Base-by-base conservation (phyloP, 2,329 filamentous ascomycete genomes). In the Thielaviopsis populi region DNA sequence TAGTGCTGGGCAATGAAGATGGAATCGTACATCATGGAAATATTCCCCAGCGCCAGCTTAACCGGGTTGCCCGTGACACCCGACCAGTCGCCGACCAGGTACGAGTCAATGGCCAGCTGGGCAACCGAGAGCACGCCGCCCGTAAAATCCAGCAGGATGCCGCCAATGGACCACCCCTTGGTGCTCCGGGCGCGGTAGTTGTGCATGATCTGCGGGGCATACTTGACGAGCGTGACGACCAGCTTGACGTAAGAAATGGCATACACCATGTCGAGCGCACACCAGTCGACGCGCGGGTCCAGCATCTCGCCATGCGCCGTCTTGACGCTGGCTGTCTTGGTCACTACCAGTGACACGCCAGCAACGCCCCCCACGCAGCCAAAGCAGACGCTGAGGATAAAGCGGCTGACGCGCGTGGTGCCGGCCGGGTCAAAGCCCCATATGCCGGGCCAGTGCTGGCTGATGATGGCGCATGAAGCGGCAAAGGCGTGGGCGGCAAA, bases 1-100 rank as follows among this genome's bases (percentile, higher is more conserved):
- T 91, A 97, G 74, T 97, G 94, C 75, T 99, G 94, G 3, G 81
- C 70, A 61, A 97, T 86, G 72, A 97, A 97, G 59, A 96, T 78
- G 40, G 87, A 68, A 72, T 97, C 92, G 72, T 96, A 97, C 1
- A 89, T 73, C 69, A 97, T 86, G 65, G 86, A 90, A 56, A 96
- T 83, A 70, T 95, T 92, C 15, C 89, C 88, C 50, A 97, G 79
- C 2, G 85, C 84, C 65, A 97, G 84, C 76, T 97, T 99, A 69
- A 94, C 86, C 0, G 91, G 89, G 73, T 97, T 97, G 1, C 91
- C 92, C 0, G 86, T 91, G 65, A 97, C 79, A 24, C 92, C 94
- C 59, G 86, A 88, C 91, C 92, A 96, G 75, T 96, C 90, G 63
- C 80, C 81, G 73, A 94, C 85, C 43, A 95, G 75, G 65, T 86